These are phyloP conservation scores for Viridothelium virens DNA, from an alignment of 495 filamentous ascomycete genomes.

Conservation along the genomic window DNA sequence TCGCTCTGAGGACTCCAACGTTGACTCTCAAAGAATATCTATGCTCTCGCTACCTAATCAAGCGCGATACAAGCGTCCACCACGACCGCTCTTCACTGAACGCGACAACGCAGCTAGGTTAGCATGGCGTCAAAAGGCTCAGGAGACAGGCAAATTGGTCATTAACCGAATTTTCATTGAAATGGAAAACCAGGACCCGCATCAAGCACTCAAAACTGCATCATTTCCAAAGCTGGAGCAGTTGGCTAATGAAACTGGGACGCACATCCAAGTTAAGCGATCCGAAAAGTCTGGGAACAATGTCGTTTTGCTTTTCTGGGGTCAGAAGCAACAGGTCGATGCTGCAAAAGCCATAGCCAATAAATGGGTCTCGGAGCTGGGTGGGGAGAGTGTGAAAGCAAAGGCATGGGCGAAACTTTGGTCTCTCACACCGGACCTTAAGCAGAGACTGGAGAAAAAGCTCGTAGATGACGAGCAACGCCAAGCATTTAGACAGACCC, in stretches of 20 bases:
- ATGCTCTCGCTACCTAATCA: background rate
- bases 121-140: conserved; percentile 17
- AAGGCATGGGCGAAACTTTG: conserved; percentile 19
- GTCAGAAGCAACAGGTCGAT: background rate
- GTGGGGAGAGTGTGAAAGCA: background rate
- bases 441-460: conserved; percentile 16
- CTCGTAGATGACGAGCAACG: conserved; percentile 16
- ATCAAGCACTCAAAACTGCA: conserved; percentile 13
- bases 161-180: conserved; percentile 13
- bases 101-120: conserved; percentile 19
- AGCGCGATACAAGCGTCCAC: background rate
- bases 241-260: conserved; percentile 12
- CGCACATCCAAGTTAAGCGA: background rate
- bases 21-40: background rate
- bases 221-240: conserved; percentile 15
- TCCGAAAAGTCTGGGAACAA: background rate
- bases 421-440: conserved; percentile 18
- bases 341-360: background rate
- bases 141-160: conserved; percentile 9
- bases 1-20: background rate
- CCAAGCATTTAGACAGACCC: conserved; percentile 21
- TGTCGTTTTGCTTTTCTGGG: background rate
- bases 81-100: conserved; percentile 13
- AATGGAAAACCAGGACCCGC: background rate
- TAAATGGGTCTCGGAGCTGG: background rate